Base-by-base conservation (phyloP, 208 protist species). In the Phytomonas francai region DNA sequence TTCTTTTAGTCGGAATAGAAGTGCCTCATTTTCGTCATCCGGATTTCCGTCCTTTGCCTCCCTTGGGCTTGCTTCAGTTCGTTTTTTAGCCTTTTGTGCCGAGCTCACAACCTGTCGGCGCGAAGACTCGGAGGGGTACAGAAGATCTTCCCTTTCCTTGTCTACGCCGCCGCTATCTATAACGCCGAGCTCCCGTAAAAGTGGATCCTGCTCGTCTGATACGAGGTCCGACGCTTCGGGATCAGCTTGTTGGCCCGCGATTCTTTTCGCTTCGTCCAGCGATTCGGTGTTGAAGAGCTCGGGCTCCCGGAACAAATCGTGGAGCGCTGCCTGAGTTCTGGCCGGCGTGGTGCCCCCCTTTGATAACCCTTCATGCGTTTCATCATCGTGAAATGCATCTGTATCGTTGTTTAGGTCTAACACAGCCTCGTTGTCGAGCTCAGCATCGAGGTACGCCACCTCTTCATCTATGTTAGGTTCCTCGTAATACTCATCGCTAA, bases 401-500 rank as follows among this genome's bases (percentile, higher is more conserved):
- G 69, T 59, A 54, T 73, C 62, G 25, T 25, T n/a, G 19, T 68
- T 65, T 16, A 27, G 30, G 27, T 12, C 71, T 7, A 29, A 34
- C 76, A 22, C 62, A 69, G 9, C 63, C 67, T 80, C 79, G 66
- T 77, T 70, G 64, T 89, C 83, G 27, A 84, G 78, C 68, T 90
- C 88, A 14, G 80, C 82, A n/a, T 96, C 87, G 45, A 96, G 86
- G 75, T 84, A 93, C 22, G 85, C 85, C 22, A 96, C 79, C 67
- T 96, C 87, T 33, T 93, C 87, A 57, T 96, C 78, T 39, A 96
- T 87, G 65, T 93, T 92, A 25, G 79, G 76, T 59, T 89, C 85
- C 58, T 90, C 75, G 75, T 97, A 92, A 78, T 94, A 97, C 34
- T 91, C 83, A 31, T 93, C 83, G 70, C 91, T 69, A 73, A 97